These are phyloP conservation scores for Paramecium pentaurelia DNA, from an alignment of 73 alveolate species.

Conservation along the genomic window DNA sequence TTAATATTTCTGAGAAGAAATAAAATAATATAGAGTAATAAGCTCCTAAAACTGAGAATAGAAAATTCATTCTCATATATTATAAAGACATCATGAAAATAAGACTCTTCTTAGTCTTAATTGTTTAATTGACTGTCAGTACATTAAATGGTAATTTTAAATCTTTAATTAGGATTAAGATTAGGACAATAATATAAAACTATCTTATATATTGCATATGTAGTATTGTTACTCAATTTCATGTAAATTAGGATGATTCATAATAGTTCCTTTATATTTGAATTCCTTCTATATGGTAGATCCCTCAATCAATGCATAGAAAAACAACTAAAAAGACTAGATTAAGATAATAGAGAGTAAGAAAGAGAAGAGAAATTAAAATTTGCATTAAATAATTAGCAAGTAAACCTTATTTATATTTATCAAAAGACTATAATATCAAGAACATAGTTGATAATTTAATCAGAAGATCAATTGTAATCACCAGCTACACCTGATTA, in stretches of 20 bases:
- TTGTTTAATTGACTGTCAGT: background rate
- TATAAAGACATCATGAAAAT: constrained; percentile 26
- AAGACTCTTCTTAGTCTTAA: background rate
- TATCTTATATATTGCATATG: background rate
- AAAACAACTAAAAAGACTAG: background rate
- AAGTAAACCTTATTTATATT: background rate
- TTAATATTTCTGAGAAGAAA: background rate
- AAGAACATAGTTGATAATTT: background rate
- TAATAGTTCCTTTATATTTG: constrained; percentile 11
- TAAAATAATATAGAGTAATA: background rate
- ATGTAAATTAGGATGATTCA: background rate
- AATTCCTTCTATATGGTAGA: constrained; percentile 25
- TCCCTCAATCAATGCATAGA: background rate
- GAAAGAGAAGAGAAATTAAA: background rate
- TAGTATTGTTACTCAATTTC: background rate
- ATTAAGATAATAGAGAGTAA: background rate
- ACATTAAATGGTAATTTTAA: constrained; percentile 10
- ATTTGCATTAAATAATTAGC: background rate
- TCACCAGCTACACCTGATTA: constrained; percentile 20
- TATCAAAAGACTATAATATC: background rate
- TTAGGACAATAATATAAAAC: background rate
- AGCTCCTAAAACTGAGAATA: background rate
- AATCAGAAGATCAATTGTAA: background rate
- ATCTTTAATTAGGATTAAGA: constrained; percentile 14
- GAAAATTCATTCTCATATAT: background rate